Evolutionary conservation across 768 basidiomycete species (phyloP).

Genomic region (Boletus speciosus): DNA sequence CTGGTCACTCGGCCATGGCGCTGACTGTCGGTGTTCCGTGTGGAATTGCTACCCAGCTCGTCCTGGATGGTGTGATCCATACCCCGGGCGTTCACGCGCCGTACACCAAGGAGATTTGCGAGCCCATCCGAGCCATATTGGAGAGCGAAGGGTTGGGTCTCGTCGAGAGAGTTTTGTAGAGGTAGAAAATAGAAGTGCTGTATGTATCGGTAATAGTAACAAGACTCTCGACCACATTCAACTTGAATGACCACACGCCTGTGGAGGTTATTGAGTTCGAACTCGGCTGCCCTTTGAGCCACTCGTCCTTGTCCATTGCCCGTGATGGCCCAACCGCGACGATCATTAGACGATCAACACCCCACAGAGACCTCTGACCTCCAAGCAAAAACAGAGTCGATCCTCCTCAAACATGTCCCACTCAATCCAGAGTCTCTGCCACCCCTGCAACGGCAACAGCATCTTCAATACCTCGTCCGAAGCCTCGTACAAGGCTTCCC

Average conservation of each 20-base stretch:
- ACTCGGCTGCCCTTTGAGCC: background rate
- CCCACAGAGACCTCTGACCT: slow-evolving; percentile 58
- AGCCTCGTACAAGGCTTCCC: slow-evolving; percentile 81
- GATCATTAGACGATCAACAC: slow-evolving; percentile 53
- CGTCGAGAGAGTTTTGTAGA: slow-evolving; percentile 63
- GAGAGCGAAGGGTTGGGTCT: slow-evolving; percentile 77
- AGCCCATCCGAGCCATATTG: slow-evolving; percentile 60
- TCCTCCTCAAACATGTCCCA: slow-evolving; percentile 56
- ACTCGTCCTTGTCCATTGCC: background rate
- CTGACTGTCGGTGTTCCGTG: slow-evolving; percentile 88
- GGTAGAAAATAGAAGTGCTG: background rate
- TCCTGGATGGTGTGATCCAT: slow-evolving; percentile 81
- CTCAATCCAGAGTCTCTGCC: slow-evolving; percentile 26
- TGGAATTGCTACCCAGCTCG: slow-evolving; percentile 88
- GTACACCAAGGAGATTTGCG: slow-evolving; percentile 82
- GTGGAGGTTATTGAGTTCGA: background rate
- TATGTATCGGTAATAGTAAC: background rate
- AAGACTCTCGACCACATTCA: background rate
- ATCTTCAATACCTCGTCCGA: slow-evolving; percentile 72
- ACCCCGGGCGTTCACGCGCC: slow-evolving; percentile 82
- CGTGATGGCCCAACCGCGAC: slow-evolving; percentile 24
- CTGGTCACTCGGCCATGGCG: slow-evolving; percentile 89
- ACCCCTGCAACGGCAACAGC: slow-evolving; percentile 55
- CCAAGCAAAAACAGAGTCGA: slow-evolving; percentile 65
- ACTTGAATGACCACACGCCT: background rate